These are phyloP conservation scores for Simplicillium aogashimaense DNA, from an alignment of 2,329 filamentous ascomycete species.

Conservation along the genomic window DNA sequence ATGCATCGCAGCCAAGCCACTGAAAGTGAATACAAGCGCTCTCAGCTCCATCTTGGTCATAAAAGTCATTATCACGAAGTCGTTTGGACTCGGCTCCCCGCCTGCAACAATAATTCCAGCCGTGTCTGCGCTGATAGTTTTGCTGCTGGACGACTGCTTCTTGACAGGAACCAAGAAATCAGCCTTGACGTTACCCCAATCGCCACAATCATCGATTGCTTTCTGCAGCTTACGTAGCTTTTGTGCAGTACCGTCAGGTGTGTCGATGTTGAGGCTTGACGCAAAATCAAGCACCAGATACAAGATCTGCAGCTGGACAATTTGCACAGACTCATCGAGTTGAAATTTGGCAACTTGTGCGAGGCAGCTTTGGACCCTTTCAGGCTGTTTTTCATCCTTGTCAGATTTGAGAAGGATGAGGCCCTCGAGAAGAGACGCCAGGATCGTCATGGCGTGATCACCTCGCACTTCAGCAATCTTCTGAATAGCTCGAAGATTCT, in stretches of 20 bases:
- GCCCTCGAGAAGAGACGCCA: constrained; percentile 59
- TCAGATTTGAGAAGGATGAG: constrained; percentile 56
- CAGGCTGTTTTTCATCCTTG: constrained; percentile 50
- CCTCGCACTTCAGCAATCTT: constrained; percentile 47
- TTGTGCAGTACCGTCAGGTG: constrained; percentile 41
- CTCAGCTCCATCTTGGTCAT: constrained; percentile 50
- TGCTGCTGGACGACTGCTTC: constrained; percentile 34
- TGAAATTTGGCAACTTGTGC: constrained; percentile 67
- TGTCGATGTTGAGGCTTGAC: constrained; percentile 56
- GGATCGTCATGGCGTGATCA: constrained; percentile 55
- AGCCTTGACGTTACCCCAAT: constrained; percentile 35
- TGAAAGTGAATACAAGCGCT: constrained; percentile 44
- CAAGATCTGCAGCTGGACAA: constrained; percentile 58
- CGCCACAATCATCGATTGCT: constrained; percentile 47
- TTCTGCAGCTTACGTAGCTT: constrained; percentile 55
- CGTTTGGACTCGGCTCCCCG: constrained; percentile 29
- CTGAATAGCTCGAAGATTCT: constrained; percentile 58
- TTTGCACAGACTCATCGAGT: constrained; percentile 49
- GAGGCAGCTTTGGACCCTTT: constrained; percentile 62
- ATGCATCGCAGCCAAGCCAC: constrained; percentile 36
- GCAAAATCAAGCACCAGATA: constrained; percentile 60
- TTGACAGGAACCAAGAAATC: constrained; percentile 47
- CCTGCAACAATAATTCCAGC: constrained; percentile 41
- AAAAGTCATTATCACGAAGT: constrained; percentile 50
- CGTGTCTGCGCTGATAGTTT: constrained; percentile 48